Base-by-base conservation (phyloP, 1,284 basidiomycete genomes). In the Cryptococcus sp. region DNA sequence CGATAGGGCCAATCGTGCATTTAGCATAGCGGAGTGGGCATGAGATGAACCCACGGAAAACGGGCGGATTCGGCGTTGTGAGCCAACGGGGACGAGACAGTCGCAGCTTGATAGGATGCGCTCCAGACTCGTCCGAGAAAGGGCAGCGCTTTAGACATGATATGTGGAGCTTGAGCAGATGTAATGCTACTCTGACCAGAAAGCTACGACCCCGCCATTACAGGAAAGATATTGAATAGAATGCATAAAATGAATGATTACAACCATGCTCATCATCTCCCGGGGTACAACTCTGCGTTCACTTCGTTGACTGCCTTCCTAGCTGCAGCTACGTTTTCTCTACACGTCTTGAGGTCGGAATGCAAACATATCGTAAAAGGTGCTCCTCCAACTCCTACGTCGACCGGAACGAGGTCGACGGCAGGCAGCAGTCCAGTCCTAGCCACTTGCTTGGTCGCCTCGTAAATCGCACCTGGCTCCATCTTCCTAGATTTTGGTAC, bases 361-460 rank as follows among this genome's bases (percentile, higher is more conserved):
- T 71, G 69, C 55, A 71, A 45, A 42, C 69, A 71, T 22, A 71
- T 38, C 4, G 69, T 67, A 51, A 71, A 71, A 3, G 67, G 63
- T 27, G 48, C 53, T 3, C 63, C 65, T 19, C 53, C 56, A 8
- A 71, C 67, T 1, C 67, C 67, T 5, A 71, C 50, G 41, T 68
- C 67, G 15, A 70, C 57, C 50, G 54, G 48, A 16, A 44, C 56
- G 27, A 54, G 48, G 35, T 69, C 63, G 16, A 67, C 69, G 17
- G 65, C 62, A 2, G 65, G 67, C 27, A 71, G 47, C 13, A 54
- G 50, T 5, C 63, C 67, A n/a, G 64, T 57, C 41, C 16, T 57
- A 5, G 53, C 65, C 25, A 69, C 27, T 23, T 49, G 42, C 47
- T 56, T 59, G 8, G 65, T 60, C 0, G 61, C 63, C 10, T 60